Evolutionary conservation across 768 basidiomycete species (phyloP).

Genomic region (Termitomyces sp.): DNA sequence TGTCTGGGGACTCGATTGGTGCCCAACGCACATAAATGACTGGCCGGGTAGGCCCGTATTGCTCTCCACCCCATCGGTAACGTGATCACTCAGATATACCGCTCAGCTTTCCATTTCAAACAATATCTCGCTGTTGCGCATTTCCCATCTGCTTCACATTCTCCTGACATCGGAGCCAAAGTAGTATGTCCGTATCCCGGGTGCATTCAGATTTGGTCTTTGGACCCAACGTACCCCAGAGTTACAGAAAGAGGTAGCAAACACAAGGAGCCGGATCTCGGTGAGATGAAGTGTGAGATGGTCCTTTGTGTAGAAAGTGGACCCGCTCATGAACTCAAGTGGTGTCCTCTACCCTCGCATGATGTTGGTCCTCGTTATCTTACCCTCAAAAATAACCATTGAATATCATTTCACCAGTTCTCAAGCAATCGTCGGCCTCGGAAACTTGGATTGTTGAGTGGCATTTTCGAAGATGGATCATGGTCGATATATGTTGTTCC

Average conservation of each 20-base stretch:
- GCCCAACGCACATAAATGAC: conserved; percentile 65
- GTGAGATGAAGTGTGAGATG: conserved; percentile 72
- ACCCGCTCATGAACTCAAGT: conserved; percentile 75
- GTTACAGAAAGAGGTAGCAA: not conserved
- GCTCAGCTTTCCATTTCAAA: conserved; percentile 46
- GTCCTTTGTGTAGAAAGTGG: conserved; percentile 82
- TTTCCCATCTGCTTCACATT: conserved; percentile 58
- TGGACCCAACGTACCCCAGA: conserved; percentile 21
- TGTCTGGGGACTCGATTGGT: conserved; percentile 93
- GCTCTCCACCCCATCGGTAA: not conserved
- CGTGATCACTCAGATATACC: conserved; percentile 25
- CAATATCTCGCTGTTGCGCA: conserved; percentile 87
- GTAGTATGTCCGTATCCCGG: conserved; percentile 48
- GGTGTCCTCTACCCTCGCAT: conserved; percentile 89
- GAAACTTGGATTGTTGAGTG: conserved; percentile 82
- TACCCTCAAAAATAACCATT: not conserved
- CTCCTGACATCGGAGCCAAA: conserved; percentile 62
- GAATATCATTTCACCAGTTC: conserved; percentile 1
- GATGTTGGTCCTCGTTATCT: conserved; percentile 19
- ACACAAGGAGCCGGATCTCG: conserved; percentile 22
- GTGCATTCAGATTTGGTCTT: conserved; percentile 86
- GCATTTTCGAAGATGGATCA: conserved; percentile 84
- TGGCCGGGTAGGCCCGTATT: conserved; percentile 37
- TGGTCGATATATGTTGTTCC: conserved; percentile 77
- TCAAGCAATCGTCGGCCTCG: conserved; percentile 19